Evolutionary conservation across 192 early-diverging fungal species (phyloP).

Genomic region (Backusella tuberculispora): DNA sequence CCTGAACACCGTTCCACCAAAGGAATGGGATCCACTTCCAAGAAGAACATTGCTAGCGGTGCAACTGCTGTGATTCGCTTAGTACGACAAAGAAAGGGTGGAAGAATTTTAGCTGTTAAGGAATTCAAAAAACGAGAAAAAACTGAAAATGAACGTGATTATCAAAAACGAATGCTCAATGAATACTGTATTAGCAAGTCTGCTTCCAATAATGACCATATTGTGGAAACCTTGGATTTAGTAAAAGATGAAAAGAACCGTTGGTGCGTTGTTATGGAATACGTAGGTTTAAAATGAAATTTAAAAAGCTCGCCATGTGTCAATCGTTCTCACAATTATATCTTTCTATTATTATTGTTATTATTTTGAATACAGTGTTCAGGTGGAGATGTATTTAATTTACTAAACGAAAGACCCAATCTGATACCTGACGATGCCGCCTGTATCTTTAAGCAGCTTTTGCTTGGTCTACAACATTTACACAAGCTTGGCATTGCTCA

Average conservation of each 20-base stretch:
- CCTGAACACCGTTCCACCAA: slow-evolving; percentile 18
- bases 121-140: slow-evolving; percentile 86
- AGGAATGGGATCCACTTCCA: slow-evolving; percentile 20
- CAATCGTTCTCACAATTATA: neutral
- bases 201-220: slow-evolving; percentile 86
- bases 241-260: slow-evolving; percentile 89
- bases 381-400: slow-evolving; percentile 91
- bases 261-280: slow-evolving; percentile 84
- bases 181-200: slow-evolving; percentile 98
- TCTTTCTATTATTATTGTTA: neutral
- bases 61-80: slow-evolving; percentile 90
- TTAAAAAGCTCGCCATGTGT: neutral
- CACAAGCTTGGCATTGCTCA: slow-evolving; percentile 98
- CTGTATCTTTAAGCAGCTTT: slow-evolving; percentile 95
- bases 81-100: slow-evolving; percentile 73
- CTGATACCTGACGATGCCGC: slow-evolving; percentile 74
- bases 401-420: slow-evolving; percentile 73
- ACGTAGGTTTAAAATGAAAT: slow-evolving; percentile 39
- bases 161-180: slow-evolving; percentile 91
- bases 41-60: slow-evolving; percentile 76
- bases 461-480: slow-evolving; percentile 86
- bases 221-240: slow-evolving; percentile 93
- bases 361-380: slow-evolving; percentile 63
- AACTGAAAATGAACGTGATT: slow-evolving; percentile 91
- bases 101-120: slow-evolving; percentile 89